Percentiles rank a stretch among this genome's conserved stretches.
Conservation (phyloP, 345 rosid species). For the Mercurialis annua region DNA sequence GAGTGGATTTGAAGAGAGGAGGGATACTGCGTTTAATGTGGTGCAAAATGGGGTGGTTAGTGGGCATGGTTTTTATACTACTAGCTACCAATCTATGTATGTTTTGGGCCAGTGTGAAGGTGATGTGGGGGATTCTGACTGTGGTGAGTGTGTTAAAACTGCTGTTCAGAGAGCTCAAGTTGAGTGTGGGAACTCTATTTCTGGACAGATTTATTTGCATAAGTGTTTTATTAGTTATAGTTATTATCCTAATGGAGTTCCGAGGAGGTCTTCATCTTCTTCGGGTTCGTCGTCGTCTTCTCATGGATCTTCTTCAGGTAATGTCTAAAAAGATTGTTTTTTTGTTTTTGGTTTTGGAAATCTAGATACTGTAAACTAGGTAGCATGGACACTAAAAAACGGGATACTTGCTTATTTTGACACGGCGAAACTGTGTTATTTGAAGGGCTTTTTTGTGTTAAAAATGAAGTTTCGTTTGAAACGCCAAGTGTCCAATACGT, state of each 20-base stretch:
- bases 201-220: slow-evolving; percentile 82
- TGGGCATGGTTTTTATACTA: slow-evolving; percentile 68
- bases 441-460: no score
- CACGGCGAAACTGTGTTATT: no score
- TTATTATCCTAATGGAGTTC: slow-evolving; percentile 83
- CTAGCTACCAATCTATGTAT: slow-evolving; percentile 63
- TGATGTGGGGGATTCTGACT: slow-evolving; percentile 90
- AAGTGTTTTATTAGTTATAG: slow-evolving; percentile 82
- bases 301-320: slow-evolving; percentile 47
- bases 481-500: no score
- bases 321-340: neutral
- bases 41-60: slow-evolving; percentile 67
- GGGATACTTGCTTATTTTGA: no score
- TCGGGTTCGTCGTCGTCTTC: slow-evolving; percentile 37
- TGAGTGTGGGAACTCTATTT: slow-evolving; percentile 80
- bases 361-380: slow-evolving; percentile 7
- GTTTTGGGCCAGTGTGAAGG: slow-evolving; percentile 94
- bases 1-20: slow-evolving; percentile 75
- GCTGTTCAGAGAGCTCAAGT: slow-evolving; percentile 86
- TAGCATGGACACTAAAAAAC: no score
- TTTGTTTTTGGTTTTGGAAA: neutral
- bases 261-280: slow-evolving; percentile 48
- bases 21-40: slow-evolving; percentile 71
- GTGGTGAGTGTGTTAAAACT: slow-evolving; percentile 68
- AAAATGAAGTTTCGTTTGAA: no score